Conservation (phyloP, 352 stramenopile species). For the Globisporangium abappressorium region DNA sequence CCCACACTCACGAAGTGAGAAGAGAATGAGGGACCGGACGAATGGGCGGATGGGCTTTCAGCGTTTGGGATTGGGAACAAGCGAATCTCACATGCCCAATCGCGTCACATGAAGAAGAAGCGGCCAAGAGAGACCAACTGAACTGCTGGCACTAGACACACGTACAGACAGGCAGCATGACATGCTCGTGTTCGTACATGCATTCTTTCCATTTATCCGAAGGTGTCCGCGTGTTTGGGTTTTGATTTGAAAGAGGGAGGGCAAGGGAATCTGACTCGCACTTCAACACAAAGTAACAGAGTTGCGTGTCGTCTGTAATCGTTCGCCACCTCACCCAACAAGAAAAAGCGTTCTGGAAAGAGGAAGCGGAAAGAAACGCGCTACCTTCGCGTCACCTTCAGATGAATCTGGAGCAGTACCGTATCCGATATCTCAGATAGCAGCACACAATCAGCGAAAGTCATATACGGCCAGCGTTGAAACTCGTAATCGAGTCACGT, state of each 20-base stretch:
- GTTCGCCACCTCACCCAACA: not conserved
- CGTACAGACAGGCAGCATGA: not conserved
- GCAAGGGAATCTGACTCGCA: not conserved
- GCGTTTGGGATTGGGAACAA: not conserved
- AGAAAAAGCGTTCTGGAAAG: not conserved
- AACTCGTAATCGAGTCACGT: not conserved
- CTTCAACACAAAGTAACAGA: slow-evolving; percentile 1
- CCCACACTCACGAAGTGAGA: slow-evolving; percentile 14
- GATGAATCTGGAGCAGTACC: not conserved
- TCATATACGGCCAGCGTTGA: not conserved
- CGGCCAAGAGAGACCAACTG: not conserved
- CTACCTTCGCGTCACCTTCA: slow-evolving; percentile 5
- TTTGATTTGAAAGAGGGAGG: not conserved
- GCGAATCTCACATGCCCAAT: not conserved
- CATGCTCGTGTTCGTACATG: not conserved
- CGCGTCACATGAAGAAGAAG: not conserved
- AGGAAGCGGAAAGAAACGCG: not conserved
- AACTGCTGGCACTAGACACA: not conserved
- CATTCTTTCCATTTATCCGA: not conserved
- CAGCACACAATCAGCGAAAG: not conserved
- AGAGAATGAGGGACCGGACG: not conserved
- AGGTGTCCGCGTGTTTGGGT: not conserved
- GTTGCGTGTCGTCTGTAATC: not conserved
- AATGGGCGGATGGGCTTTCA: not conserved
- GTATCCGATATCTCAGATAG: not conserved